Evolutionary conservation across 768 basidiomycete species (phyloP).

Genomic region (Hysterangium stoloniferum): DNA sequence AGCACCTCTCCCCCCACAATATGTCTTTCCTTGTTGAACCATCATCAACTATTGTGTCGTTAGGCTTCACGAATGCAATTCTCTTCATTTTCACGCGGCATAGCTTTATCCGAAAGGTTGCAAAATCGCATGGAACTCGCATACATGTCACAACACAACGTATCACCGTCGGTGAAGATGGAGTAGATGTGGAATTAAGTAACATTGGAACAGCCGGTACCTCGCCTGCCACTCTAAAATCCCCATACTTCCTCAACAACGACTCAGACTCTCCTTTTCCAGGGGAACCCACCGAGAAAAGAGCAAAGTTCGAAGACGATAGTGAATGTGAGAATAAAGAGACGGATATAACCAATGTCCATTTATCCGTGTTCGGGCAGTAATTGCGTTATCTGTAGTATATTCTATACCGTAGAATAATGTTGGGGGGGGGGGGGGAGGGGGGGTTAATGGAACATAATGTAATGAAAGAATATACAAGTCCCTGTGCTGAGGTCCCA

Average conservation of each 20-base stretch:
- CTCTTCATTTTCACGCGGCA: slow-evolving; percentile 11
- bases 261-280: slow-evolving; percentile 40
- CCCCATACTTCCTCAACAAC: background rate
- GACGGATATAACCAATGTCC: too few species aligned
- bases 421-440: too few species aligned
- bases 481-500: too few species aligned
- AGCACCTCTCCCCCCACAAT: background rate
- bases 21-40: background rate
- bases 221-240: background rate
- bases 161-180: slow-evolving; percentile 3
- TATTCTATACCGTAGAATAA: too few species aligned
- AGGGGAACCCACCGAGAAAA: too few species aligned
- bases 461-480: too few species aligned
- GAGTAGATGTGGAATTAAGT: background rate
- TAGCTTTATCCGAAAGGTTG: background rate
- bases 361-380: too few species aligned
- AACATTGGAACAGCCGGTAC: background rate
- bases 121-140: background rate
- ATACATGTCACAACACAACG: slow-evolving; percentile 8
- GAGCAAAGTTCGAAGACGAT: too few species aligned
- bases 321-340: too few species aligned
- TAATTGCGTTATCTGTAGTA: too few species aligned
- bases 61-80: slow-evolving; percentile 3
- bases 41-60: background rate
- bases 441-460: too few species aligned